A percentile compares a stretch with the other conserved stretches of the same genome.
Evolutionary conservation across 2,329 filamentous ascomycete species (phyloP).

Genomic region (Xylaria polymorpha): DNA sequence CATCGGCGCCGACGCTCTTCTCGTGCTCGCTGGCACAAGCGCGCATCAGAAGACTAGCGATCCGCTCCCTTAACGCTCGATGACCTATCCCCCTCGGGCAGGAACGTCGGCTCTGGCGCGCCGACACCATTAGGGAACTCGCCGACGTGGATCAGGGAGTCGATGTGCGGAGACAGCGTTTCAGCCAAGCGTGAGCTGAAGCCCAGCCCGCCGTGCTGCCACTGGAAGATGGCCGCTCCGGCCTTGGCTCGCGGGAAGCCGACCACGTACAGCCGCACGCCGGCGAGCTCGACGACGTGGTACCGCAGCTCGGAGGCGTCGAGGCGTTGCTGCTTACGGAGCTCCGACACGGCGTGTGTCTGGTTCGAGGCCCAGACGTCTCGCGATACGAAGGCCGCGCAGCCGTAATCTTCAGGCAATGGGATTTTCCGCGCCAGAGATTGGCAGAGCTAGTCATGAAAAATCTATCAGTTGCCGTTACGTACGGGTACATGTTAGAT

Average conservation of each 20-base stretch:
- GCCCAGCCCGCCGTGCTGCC: constrained; percentile 60
- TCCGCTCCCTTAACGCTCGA: constrained; percentile 53
- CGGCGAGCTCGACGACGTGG: constrained; percentile 56
- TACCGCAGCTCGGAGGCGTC: constrained; percentile 52
- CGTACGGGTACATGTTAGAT: not conserved
- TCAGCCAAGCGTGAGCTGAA: constrained; percentile 61
- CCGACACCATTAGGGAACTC: constrained; percentile 42
- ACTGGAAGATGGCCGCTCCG: constrained; percentile 55
- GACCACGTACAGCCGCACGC: constrained; percentile 58
- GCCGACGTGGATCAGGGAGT: constrained; percentile 52
- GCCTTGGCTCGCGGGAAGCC: constrained; percentile 54
- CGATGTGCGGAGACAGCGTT: constrained; percentile 54
- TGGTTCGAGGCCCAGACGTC: constrained; percentile 44
- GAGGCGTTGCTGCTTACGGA: constrained; percentile 53
- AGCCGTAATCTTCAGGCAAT: constrained; percentile 44
- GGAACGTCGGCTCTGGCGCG: constrained; percentile 53
- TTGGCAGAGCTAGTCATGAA: constrained; percentile 50
- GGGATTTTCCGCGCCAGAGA: constrained; percentile 51
- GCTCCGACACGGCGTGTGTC: constrained; percentile 50
- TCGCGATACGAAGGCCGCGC: constrained; percentile 49
- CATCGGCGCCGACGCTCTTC: constrained; percentile 47
- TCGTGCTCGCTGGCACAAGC: constrained; percentile 51
- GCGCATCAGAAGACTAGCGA: constrained; percentile 56
- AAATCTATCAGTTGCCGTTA: not conserved
- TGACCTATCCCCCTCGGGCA: constrained; percentile 56